Base-by-base conservation (phyloP, 176 grass and related monocot genomes). In the Zoysia pacifica region DNA sequence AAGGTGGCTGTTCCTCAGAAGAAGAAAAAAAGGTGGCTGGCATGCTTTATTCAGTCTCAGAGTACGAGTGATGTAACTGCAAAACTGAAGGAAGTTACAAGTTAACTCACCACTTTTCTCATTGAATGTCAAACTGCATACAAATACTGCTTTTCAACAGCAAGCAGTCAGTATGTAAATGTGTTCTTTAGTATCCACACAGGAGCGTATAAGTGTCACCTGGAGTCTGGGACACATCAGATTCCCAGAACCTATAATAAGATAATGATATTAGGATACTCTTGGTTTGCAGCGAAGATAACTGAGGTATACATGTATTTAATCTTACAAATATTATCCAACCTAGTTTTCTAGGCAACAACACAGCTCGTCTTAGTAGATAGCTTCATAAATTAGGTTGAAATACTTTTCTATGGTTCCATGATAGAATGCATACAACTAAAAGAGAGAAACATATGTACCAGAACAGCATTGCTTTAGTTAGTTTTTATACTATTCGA, bases 171-270 rank as follows among this genome's bases (percentile, higher is more conserved):
- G 47, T 48, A 71, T 4, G 44, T 50, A 6, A 61, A 62, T 45
- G 3, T 2, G 3, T 75, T 46, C 15, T 83, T 60, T 36, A 80
- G 48, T 13, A 69, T 63, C 41, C 69, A 37, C 16, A 54, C 14
- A 78, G 54, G 4, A 64, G 73, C 46, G 63, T 15, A 70, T 84
- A 10, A 50, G 14, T 79, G 43, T 9, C 18, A 48, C 1, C 35
- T 28, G 28, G 28, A 28, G 28, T 28, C 28, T 28, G 4, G 15
- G 49, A 37, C 46, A 76, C 35, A 74, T 67, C 54, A 86, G 65
- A 70, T 69, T 69, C 18, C 41, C 67, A 79, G 13, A 19, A 70
- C 79, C 83, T 86, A 41, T 15, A 77, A 52, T 18, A 87, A 60
- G 58, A 87, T 16, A 87, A 81, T 5, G 39, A 79, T 20, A 76